phyloP scores from a whole-genome alignment of 345 rosid genomes.

The Lepidium sativum region DNA sequence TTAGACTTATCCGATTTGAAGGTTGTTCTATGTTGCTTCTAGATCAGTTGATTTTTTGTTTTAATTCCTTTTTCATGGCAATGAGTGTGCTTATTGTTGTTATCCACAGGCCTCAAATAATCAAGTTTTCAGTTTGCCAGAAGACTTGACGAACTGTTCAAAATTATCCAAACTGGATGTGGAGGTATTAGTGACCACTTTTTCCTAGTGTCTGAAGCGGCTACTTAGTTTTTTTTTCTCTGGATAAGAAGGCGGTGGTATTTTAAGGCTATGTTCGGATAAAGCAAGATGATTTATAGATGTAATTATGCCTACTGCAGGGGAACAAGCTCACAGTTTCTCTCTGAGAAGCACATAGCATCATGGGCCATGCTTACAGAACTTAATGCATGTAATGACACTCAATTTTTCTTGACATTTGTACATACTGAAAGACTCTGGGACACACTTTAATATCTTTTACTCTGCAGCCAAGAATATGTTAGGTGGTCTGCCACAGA shows the following conservation, averaged over 20 bases:
- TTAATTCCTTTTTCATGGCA: background rate
- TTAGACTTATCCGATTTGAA: slow-evolving; percentile 66
- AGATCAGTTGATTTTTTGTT: slow-evolving; percentile 2
- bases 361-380: slow-evolving; percentile 79
- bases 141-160: slow-evolving; percentile 58
- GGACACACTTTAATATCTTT: background rate
- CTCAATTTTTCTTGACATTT: background rate
- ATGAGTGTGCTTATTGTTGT: slow-evolving; percentile 14
- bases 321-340: slow-evolving; percentile 63
- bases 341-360: slow-evolving; percentile 50
- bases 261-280: background rate
- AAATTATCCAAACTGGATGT: slow-evolving; percentile 71
- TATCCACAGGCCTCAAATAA: slow-evolving; percentile 69
- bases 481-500: slow-evolving; percentile 59
- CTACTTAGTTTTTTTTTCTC: background rate
- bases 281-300: background rate
- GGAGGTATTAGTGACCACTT: slow-evolving; percentile 43
- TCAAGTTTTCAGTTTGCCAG: slow-evolving; percentile 51
- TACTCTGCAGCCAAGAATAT: slow-evolving; percentile 62
- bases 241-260: background rate
- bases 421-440: background rate
- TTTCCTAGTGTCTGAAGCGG: background rate
- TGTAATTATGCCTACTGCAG: slow-evolving; percentile 33
- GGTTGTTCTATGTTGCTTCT: slow-evolving; percentile 39
- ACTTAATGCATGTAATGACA: slow-evolving; percentile 66